These are phyloP conservation scores for Pythium brassicae DNA, from an alignment of 352 stramenopile species.

Conservation along the genomic window DNA sequence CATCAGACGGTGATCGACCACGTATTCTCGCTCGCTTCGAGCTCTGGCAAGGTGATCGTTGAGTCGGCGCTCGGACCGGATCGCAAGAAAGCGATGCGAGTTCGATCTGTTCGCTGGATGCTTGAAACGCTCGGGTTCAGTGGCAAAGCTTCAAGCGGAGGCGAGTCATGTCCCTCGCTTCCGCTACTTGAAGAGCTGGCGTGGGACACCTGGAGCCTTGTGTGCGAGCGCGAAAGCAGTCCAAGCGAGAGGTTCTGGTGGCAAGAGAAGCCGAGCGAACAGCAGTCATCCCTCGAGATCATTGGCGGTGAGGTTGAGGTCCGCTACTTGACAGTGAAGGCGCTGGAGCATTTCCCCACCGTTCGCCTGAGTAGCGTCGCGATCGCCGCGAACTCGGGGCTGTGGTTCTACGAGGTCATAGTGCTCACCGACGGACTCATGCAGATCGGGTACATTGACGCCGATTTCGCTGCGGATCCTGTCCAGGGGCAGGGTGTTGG, in stretches of 20 bases:
- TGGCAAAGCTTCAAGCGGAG: not conserved
- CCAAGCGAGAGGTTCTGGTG: conserved; percentile 15
- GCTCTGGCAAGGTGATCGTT: conserved; percentile 10
- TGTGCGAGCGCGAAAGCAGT: not conserved
- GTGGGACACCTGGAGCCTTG: conserved; percentile 15
- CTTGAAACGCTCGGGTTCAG: conserved; percentile 14
- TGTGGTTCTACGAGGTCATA: conserved; percentile 90
- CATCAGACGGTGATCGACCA: conserved; percentile 8
- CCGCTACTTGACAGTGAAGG: conserved; percentile 41
- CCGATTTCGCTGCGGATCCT: conserved; percentile 75
- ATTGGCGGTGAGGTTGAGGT: conserved; percentile 75
- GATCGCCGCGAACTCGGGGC: conserved; percentile 47
- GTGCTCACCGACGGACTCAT: conserved; percentile 89
- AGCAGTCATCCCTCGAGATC: conserved; percentile 29
- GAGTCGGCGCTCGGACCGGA: conserved; percentile 20
- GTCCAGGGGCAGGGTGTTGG: conserved; percentile 88
- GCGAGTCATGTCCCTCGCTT: conserved; percentile 4
- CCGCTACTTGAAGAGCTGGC: conserved; percentile 29
- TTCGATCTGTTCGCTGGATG: conserved; percentile 23
- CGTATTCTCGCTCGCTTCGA: conserved; percentile 27
- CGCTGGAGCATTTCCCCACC: conserved; percentile 78
- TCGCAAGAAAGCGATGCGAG: conserved; percentile 28
- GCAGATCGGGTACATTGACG: conserved; percentile 93
- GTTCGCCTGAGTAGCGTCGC: conserved; percentile 43
- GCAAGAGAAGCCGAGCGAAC: conserved; percentile 8